phyloP scores from a whole-genome alignment of 345 rosid species.

The Rhizophora apiculata region DNA sequence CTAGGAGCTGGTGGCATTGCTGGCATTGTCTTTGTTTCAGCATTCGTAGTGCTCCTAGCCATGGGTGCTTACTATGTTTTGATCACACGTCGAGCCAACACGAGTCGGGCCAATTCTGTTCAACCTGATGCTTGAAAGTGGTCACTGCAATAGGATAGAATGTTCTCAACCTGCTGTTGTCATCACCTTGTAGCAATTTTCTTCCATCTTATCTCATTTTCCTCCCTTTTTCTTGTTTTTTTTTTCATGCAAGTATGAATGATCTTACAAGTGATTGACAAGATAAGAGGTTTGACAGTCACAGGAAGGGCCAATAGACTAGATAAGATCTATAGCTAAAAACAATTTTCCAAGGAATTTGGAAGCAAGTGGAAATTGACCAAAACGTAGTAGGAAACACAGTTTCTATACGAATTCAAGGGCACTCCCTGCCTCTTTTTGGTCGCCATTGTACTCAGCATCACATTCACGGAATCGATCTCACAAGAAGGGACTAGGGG shows the following conservation, averaged over 20 bases:
- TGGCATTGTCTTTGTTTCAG: conserved; percentile 46
- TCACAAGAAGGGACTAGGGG: too few species aligned
- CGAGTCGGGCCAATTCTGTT: conserved; percentile 36
- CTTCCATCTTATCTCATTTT: background rate
- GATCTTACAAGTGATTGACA: background rate
- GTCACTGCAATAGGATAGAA: background rate
- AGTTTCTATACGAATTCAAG: too few species aligned
- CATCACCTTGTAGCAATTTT: background rate
- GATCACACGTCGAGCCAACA: conserved; percentile 33
- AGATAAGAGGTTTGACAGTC: too few species aligned
- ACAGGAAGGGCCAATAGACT: too few species aligned
- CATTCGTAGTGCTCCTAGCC: conserved; percentile 32
- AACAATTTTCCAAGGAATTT: too few species aligned
- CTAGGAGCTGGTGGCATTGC: conserved; percentile 40
- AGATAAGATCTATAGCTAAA: too few species aligned
- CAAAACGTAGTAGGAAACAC: too few species aligned
- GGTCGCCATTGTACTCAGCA: too few species aligned
- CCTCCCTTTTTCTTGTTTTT: too few species aligned
- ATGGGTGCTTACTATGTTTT: conserved; percentile 35
- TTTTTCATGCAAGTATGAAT: conserved; percentile 2
- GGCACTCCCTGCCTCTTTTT: too few species aligned
- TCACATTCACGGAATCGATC: too few species aligned
- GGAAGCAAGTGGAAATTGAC: too few species aligned
- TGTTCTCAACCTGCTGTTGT: background rate
- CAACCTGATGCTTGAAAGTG: conserved; percentile 36